A percentile compares a stretch with the other conserved stretches of the same genome.
These are phyloP conservation scores for Pachyrhizus erosus DNA, from an alignment of 306 rosid species.

Conservation along the genomic window DNA sequence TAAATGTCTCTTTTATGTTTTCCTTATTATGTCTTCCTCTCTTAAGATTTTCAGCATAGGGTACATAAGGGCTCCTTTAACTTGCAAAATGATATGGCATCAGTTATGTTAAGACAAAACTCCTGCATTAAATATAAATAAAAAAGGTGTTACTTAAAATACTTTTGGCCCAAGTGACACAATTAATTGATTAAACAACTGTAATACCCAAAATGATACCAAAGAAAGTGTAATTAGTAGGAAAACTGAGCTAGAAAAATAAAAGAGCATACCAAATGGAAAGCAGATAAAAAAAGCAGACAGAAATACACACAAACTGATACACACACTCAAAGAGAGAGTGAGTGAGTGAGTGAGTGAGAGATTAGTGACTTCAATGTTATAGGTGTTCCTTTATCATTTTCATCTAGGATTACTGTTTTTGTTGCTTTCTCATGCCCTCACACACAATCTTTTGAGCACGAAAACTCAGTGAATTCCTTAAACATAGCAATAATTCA, in stretches of 20 bases:
- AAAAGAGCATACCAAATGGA: neutral
- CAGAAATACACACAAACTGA: no score
- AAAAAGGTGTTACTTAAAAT: neutral
- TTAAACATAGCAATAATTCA: neutral
- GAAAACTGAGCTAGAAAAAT: constrained; percentile 4
- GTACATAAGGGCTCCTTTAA: constrained; percentile 4
- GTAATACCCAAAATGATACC: neutral
- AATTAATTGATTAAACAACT: neutral
- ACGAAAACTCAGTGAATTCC: neutral
- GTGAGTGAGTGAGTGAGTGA: neutral
- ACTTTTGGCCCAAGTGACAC: neutral
- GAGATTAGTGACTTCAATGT: neutral
- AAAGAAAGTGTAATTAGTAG: neutral
- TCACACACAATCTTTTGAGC: neutral
- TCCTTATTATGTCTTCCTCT: neutral
- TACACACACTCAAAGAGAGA: neutral
- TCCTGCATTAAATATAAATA: neutral
- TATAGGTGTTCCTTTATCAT: neutral
- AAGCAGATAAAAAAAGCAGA: neutral
- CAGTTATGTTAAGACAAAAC: neutral
- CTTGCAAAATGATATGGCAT: constrained; percentile 24
- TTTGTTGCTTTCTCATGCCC: neutral
- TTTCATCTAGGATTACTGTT: neutral
- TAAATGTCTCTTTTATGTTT: neutral
- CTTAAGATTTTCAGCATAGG: constrained; percentile 14